Conservation (phyloP, 2,329 filamentous ascomycete genomes). For the Neofusicoccum cordaticola region DNA sequence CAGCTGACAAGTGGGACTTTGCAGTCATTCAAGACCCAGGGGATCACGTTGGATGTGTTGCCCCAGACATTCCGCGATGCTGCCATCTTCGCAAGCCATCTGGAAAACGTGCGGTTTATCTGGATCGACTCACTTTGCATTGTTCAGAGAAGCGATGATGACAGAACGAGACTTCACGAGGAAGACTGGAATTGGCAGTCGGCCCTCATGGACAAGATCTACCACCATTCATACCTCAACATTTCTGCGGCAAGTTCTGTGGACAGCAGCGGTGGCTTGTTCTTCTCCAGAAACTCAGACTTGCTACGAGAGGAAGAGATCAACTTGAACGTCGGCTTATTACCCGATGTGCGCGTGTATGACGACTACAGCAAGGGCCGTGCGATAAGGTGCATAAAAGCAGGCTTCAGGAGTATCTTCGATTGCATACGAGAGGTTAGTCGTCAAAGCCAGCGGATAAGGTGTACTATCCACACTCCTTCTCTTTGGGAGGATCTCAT, state of each 20-base stretch:
- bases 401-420: background rate
- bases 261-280: background rate
- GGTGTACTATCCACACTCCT: slow-evolving; percentile 19
- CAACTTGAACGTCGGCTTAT: background rate
- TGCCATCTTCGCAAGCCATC: slow-evolving; percentile 9
- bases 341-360: background rate
- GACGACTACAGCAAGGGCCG: no score
- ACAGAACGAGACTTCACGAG: background rate
- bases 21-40: background rate
- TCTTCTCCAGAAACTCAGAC: background rate
- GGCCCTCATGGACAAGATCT: slow-evolving; percentile 1
- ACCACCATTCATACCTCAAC: background rate
- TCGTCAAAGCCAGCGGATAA: background rate
- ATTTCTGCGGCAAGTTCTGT: background rate
- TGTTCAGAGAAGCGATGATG: slow-evolving; percentile 13
- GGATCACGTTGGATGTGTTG: slow-evolving; percentile 13
- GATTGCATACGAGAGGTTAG: background rate
- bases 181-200: slow-evolving; percentile 1
- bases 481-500: slow-evolving; percentile 21
- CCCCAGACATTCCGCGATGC: slow-evolving; percentile 22
- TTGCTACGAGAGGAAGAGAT: background rate
- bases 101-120: slow-evolving; percentile 19
- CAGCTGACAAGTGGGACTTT: slow-evolving; percentile 11
- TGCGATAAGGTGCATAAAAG: background rate
- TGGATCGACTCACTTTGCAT: slow-evolving; percentile 19